Conservation (phyloP, 768 basidiomycete species). For the Mycena haematopus region DNA sequence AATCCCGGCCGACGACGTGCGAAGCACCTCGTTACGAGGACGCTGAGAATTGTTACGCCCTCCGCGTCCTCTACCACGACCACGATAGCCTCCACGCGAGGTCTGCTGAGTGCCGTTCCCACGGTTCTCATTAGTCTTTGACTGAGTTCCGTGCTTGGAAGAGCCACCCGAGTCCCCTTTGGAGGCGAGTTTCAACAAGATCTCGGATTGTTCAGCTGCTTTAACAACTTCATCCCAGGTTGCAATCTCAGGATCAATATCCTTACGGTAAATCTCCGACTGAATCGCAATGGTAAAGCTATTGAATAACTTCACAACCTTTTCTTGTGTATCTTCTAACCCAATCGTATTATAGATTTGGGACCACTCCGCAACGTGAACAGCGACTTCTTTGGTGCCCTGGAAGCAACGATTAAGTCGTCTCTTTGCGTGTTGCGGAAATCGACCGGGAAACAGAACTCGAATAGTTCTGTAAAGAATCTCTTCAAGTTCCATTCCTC, state of each 20-base stretch:
- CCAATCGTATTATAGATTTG: slow-evolving; percentile 33
- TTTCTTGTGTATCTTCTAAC: slow-evolving; percentile 23
- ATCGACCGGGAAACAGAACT: slow-evolving; percentile 39
- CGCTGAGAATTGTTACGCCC: neutral
- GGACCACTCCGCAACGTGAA: slow-evolving; percentile 35
- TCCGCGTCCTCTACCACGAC: neutral
- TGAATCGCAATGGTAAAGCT: slow-evolving; percentile 31
- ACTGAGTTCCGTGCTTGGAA: no score
- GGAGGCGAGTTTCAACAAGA: neutral
- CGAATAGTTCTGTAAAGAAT: neutral
- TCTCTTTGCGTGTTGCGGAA: slow-evolving; percentile 20
- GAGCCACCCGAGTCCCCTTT: neutral
- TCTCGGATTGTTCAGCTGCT: neutral
- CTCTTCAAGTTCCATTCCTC: neutral
- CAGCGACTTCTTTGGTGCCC: slow-evolving; percentile 19
- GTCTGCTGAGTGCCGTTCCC: no score
- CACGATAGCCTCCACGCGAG: no score
- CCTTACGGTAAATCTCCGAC: slow-evolving; percentile 2
- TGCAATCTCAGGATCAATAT: slow-evolving; percentile 25
- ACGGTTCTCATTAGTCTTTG: no score
- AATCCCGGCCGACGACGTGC: neutral
- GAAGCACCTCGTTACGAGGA: slow-evolving; percentile 1
- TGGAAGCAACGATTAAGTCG: slow-evolving; percentile 1
- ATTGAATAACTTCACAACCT: slow-evolving; percentile 35
- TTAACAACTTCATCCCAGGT: slow-evolving; percentile 22